Base-by-base conservation (phyloP, 2,329 filamentous ascomycete species). In the Macroventuria anomochaeta region DNA sequence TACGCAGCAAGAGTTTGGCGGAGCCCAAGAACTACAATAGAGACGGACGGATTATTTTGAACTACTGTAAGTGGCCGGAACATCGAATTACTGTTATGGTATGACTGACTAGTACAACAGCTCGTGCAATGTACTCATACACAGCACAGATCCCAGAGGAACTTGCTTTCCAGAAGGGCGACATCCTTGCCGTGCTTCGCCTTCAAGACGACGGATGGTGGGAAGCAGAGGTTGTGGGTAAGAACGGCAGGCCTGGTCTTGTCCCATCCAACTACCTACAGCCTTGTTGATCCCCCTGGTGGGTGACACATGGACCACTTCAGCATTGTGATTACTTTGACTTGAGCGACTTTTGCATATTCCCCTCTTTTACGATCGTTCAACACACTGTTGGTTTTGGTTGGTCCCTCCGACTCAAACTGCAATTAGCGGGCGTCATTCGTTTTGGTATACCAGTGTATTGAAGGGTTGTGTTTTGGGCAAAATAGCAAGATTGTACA, bases 151-250 rank as follows among this genome's bases (percentile, higher is more conserved):
- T 99, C 53, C 91, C 93, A 0, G 95, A 97, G 72, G 96, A 99
- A 76, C 80, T 99, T 17, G 89, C 89, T 12, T 99, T 99, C 75
- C 82, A 83, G 39, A 99, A 99, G 79, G 93, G 93, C 40, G 96
- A 99, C 70, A 86, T 93, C 54, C 81, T 99, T 12, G 91, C 93
- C 2, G 87, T 99, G 12, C 80, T 97, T 39, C 84, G 93, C 55
- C 86, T 96, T 68, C 95, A 99, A 76, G 95, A 99, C 72, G 95
- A 99, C 71, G 95, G 95, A 17, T 99, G 95, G 95, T 99, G 96
- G 95, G 95, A 99, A 78, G 96, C 96, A 11, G 93, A 97, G 75
- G 85, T 97, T 33, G 90, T 93, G 38, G 87, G 88, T 17, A 81
- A 80, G 64, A 77, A 77, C 33, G 80, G 80, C 7, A 73, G 77